Conservation (phyloP, 139 green algal genomes). For the Micractinium conductrix region DNA sequence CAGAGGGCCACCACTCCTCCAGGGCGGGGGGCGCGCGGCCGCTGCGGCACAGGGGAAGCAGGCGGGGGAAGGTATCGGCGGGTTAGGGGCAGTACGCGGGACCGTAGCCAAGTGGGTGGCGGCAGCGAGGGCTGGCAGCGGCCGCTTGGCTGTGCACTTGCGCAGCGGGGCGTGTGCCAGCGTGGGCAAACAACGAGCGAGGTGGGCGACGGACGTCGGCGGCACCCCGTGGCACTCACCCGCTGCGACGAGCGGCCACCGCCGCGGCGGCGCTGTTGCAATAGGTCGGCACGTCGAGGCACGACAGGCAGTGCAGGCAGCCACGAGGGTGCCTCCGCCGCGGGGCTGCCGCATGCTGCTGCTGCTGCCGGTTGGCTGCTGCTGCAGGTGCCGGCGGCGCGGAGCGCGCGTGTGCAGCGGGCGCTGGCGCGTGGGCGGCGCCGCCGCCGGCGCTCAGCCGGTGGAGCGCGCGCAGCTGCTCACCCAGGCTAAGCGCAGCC, state of each 20-base stretch:
- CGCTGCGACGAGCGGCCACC: not conserved
- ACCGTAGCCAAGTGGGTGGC: no score
- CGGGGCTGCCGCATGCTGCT: no score
- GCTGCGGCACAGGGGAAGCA: not conserved
- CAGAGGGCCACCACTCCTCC: constrained; percentile 34
- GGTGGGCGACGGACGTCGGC: not conserved
- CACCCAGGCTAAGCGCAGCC: not conserved
- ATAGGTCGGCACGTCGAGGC: not conserved
- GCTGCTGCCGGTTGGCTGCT: not conserved
- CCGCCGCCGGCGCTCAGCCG: not conserved
- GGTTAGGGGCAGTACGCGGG: not conserved
- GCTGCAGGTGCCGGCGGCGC: not conserved
- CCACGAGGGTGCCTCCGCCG: no score
- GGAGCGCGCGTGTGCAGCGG: no score
- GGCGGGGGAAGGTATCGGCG: not conserved
- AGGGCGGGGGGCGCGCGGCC: not conserved
- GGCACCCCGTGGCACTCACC: not conserved
- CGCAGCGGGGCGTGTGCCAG: no score
- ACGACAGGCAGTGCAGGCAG: not conserved
- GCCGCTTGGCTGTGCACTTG: no score
- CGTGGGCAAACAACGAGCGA: no score
- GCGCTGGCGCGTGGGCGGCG: not conserved
- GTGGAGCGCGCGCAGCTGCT: not conserved
- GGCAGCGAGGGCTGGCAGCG: no score
- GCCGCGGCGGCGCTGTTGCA: not conserved